Percentiles rank a stretch among this genome's conserved stretches.
phyloP scores from a whole-genome alignment of 2,329 filamentous ascomycete species.

The Fusarium miscanthi region DNA sequence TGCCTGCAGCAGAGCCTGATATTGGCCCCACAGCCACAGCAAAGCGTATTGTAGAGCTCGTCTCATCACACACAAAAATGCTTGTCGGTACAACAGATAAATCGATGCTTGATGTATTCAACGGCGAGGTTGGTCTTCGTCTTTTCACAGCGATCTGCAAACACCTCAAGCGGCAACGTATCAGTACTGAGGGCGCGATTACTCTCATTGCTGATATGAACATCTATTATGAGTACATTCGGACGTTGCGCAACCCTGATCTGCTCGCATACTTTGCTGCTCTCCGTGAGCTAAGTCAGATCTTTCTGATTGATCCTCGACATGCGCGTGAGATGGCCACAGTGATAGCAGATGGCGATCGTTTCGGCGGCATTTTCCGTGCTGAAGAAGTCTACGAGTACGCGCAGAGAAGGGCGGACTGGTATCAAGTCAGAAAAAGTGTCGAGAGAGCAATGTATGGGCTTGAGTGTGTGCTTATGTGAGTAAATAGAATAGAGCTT shows the following conservation, averaged over 20 bases:
- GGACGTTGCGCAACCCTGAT: conserved; percentile 83
- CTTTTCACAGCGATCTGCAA: conserved; percentile 95
- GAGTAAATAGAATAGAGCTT: conserved; percentile 39
- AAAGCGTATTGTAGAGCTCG: conserved; percentile 82
- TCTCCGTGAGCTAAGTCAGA: conserved; percentile 90
- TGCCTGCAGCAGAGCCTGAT: conserved; percentile 53
- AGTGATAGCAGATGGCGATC: conserved; percentile 90
- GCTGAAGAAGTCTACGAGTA: conserved; percentile 99
- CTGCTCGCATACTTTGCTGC: conserved; percentile 91
- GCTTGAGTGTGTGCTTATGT: conserved; percentile 89
- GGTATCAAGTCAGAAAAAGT: conserved; percentile 87
- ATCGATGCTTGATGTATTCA: conserved; percentile 98
- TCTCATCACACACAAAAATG: conserved; percentile 91
- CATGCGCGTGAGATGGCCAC: conserved; percentile 95
- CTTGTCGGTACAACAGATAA: conserved; percentile 95
- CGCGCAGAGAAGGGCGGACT: conserved; percentile 91
- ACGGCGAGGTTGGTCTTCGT: conserved; percentile 93
- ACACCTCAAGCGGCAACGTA: conserved; percentile 94
- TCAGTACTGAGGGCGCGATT: conserved; percentile 89
- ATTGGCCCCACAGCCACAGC: conserved; percentile 83
- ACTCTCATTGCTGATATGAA: conserved; percentile 98
- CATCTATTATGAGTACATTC: conserved; percentile 87
- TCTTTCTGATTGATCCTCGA: conserved; percentile 86
- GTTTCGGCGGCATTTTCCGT: conserved; percentile 91
- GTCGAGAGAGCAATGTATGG: conserved; percentile 99